Conservation (phyloP, 495 filamentous ascomycete genomes). For the Xylaria sp. region DNA sequence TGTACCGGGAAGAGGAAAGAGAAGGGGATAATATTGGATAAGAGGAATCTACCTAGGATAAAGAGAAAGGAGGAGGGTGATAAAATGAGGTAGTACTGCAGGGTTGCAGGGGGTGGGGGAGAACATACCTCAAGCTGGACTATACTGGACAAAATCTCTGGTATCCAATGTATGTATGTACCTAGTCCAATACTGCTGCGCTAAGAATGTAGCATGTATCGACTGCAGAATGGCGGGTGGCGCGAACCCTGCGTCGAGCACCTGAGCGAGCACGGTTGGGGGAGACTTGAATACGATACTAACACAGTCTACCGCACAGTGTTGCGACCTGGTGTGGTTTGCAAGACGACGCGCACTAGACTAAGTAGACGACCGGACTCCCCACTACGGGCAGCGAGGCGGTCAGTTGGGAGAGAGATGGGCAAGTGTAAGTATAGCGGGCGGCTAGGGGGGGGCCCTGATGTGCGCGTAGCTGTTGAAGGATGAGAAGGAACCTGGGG, state of each 20-base stretch:
- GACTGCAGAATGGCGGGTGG: slow-evolving; percentile 28
- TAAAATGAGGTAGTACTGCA: slow-evolving; percentile 42
- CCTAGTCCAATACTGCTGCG: slow-evolving; percentile 20
- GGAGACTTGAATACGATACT: slow-evolving; percentile 6
- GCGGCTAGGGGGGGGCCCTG: slow-evolving; percentile 11
- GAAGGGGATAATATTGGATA: slow-evolving; percentile 36
- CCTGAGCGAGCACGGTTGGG: slow-evolving; percentile 19
- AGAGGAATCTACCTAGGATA: slow-evolving; percentile 30
- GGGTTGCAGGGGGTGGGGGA: slow-evolving; percentile 36
- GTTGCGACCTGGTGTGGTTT: slow-evolving; percentile 6
- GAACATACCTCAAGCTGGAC: slow-evolving; percentile 29
- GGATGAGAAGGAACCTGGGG: slow-evolving; percentile 12
- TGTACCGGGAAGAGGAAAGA: slow-evolving; percentile 36
- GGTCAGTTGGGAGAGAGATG: slow-evolving; percentile 34
- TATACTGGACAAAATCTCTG: background rate
- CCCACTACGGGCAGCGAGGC: slow-evolving; percentile 27
- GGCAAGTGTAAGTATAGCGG: background rate
- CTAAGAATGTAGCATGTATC: slow-evolving; percentile 29
- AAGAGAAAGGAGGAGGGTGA: slow-evolving; percentile 36
- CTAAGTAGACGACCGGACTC: background rate
- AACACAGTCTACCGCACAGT: slow-evolving; percentile 20
- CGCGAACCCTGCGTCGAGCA: slow-evolving; percentile 38
- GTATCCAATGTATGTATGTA: slow-evolving; percentile 28
- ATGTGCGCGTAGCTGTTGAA: background rate
- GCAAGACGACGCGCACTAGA: slow-evolving; percentile 6